These are phyloP conservation scores for Kingdonia uniflora DNA, from an alignment of 164 flowering plant species.

Conservation along the genomic window DNA sequence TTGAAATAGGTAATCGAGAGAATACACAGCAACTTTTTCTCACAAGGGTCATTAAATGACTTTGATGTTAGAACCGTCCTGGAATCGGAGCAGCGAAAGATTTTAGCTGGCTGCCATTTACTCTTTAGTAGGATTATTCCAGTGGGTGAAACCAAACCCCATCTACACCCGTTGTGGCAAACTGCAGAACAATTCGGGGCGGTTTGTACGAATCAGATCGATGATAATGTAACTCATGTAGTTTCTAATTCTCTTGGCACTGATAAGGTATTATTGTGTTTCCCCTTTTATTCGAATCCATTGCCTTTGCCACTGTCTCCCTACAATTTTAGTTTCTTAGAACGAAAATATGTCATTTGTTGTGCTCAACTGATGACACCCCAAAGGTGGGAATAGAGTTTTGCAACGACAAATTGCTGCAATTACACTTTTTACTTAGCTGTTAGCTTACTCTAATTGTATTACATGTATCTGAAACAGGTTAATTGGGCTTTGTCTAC, in stretches of 20 bases:
- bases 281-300: too few species aligned
- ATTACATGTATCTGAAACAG: background rate
- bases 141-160: conserved; percentile 74
- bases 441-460: too few species aligned
- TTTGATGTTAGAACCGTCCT: conserved; percentile 79
- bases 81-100: conserved; percentile 60
- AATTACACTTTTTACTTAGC: too few species aligned
- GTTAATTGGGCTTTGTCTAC: background rate
- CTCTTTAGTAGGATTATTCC: conserved; percentile 87
- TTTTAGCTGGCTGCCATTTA: conserved; percentile 68
- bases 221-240: conserved; percentile 90
- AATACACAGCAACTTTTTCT: conserved; percentile 66
- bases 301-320: background rate
- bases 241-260: conserved; percentile 87
- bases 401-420: too few species aligned
- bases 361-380: too few species aligned
- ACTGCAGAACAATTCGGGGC: conserved; percentile 97
- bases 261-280: conserved; percentile 93
- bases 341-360: too few species aligned
- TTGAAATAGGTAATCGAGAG: conserved; percentile 78
- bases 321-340: too few species aligned
- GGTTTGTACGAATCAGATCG: conserved; percentile 68
- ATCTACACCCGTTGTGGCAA: conserved; percentile 80
- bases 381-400: too few species aligned
- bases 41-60: conserved; percentile 44